Conservation (phyloP, 2,329 filamentous ascomycete genomes). For the Curvularia lunata region DNA sequence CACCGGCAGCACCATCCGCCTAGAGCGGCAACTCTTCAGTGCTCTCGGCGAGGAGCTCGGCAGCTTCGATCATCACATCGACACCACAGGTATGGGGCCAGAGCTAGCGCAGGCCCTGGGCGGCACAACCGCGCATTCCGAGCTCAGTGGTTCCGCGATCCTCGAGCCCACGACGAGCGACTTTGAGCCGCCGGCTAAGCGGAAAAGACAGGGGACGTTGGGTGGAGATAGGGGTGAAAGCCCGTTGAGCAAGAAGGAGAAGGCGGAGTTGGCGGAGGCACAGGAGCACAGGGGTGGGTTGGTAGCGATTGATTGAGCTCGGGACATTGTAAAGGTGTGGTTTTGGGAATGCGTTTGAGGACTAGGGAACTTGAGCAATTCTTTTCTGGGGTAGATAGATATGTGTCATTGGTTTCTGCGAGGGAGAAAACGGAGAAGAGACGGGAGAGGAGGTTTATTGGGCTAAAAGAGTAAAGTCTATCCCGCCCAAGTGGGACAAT, state of each 20-base stretch:
- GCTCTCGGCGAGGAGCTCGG: slow-evolving; percentile 42
- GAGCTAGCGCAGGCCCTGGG: slow-evolving; percentile 21
- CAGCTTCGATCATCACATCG: slow-evolving; percentile 27
- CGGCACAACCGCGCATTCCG: slow-evolving; percentile 2
- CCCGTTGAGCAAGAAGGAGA: slow-evolving; percentile 37
- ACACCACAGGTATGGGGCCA: slow-evolving; percentile 20
- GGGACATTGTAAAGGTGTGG: neutral
- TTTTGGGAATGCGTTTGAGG: neutral
- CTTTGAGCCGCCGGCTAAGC: slow-evolving; percentile 31
- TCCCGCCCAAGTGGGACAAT: too few relatives aligned
- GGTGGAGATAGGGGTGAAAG: slow-evolving; percentile 27
- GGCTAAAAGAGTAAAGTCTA: neutral
- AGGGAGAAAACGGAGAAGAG: neutral
- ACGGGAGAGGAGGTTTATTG: neutral
- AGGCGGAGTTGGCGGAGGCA: slow-evolving; percentile 7
- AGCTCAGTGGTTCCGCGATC: slow-evolving; percentile 6
- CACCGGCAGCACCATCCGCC: slow-evolving; percentile 36
- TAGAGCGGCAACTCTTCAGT: slow-evolving; percentile 40
- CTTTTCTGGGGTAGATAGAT: neutral
- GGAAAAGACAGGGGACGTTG: slow-evolving; percentile 37
- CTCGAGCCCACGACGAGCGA: slow-evolving; percentile 14
- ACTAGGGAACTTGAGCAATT: neutral
- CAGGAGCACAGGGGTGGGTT: neutral
- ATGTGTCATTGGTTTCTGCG: neutral
- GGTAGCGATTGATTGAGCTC: neutral